Percentiles rank a stretch among this genome's conserved stretches.
Conservation (phyloP, 805 yeast genomes). For the Candida nanaspora region DNA sequence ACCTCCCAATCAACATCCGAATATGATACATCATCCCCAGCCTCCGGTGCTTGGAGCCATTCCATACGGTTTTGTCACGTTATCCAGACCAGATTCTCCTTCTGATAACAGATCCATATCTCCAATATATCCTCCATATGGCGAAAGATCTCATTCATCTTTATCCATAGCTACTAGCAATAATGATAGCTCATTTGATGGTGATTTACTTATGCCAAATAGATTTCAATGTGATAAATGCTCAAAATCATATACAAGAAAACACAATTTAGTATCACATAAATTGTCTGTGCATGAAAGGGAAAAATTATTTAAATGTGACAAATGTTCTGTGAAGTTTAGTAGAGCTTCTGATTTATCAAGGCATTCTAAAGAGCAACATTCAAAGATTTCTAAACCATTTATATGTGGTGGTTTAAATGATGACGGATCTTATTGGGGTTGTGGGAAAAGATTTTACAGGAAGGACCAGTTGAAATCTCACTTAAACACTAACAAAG, state of each 20-base stretch:
- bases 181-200: neutral
- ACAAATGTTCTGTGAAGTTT: conserved; percentile 13
- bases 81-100: neutral
- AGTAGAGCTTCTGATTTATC: conserved; percentile 15
- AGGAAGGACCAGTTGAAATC: conserved; percentile 19
- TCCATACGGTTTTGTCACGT: neutral
- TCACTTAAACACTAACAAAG: conserved; percentile 17
- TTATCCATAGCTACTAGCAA: neutral
- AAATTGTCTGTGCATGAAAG: conserved; percentile 18
- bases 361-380: conserved; percentile 18
- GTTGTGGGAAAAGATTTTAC: conserved; percentile 17
- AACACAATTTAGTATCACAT: conserved; percentile 20
- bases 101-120: neutral
- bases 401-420: conserved; percentile 16
- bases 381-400: conserved; percentile 13
- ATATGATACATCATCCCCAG: neutral
- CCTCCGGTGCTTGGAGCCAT: neutral
- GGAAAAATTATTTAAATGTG: conserved; percentile 18
- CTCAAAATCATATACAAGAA: conserved; percentile 19
- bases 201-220: conserved; percentile 2
- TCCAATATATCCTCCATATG: neutral
- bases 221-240: conserved; percentile 19
- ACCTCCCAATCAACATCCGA: neutral
- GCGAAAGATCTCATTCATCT: neutral
- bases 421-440: conserved; percentile 16